These are phyloP conservation scores for Gossypium gossypioides DNA, from an alignment of 441 rosid species.

Conservation along the genomic window DNA sequence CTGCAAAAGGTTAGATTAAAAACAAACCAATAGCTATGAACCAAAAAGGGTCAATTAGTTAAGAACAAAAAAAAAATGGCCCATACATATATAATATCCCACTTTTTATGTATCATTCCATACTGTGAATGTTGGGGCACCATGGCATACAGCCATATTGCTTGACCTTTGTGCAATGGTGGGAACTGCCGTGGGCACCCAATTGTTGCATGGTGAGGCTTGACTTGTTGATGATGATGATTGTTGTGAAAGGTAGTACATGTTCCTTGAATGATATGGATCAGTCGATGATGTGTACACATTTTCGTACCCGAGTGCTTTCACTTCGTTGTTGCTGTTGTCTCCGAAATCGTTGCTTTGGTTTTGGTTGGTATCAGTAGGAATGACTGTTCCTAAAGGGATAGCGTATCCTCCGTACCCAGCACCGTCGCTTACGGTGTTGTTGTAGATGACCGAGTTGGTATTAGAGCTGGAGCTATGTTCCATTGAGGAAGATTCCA, in stretches of 20 bases:
- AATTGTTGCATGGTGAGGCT: slow-evolving; percentile 28
- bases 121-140: slow-evolving; percentile 46
- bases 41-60: slow-evolving; percentile 5
- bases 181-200: slow-evolving; percentile 49
- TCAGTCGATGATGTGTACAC: slow-evolving; percentile 27
- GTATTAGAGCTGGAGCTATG: slow-evolving; percentile 39
- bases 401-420: slow-evolving; percentile 21
- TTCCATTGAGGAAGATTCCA: slow-evolving; percentile 36
- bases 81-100: neutral
- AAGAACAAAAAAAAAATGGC: neutral
- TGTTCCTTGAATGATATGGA: slow-evolving; percentile 34
- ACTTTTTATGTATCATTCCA: slow-evolving; percentile 41
- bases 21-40: neutral
- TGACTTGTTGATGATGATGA: slow-evolving; percentile 19
- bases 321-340: slow-evolving; percentile 13
- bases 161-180: slow-evolving; percentile 28
- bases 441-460: slow-evolving; percentile 36
- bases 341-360: slow-evolving; percentile 24
- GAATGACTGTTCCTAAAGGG: slow-evolving; percentile 31
- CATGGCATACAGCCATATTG: slow-evolving; percentile 34
- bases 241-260: slow-evolving; percentile 35
- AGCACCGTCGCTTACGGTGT: slow-evolving; percentile 8
- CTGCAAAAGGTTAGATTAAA: slow-evolving; percentile 21
- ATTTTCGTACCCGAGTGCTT: slow-evolving; percentile 23
- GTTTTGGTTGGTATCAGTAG: slow-evolving; percentile 6